A percentile compares a stretch with the other conserved stretches of the same genome.
phyloP scores from a whole-genome alignment of 2,329 filamentous ascomycete species.

The Neofusicoccum sp. region DNA sequence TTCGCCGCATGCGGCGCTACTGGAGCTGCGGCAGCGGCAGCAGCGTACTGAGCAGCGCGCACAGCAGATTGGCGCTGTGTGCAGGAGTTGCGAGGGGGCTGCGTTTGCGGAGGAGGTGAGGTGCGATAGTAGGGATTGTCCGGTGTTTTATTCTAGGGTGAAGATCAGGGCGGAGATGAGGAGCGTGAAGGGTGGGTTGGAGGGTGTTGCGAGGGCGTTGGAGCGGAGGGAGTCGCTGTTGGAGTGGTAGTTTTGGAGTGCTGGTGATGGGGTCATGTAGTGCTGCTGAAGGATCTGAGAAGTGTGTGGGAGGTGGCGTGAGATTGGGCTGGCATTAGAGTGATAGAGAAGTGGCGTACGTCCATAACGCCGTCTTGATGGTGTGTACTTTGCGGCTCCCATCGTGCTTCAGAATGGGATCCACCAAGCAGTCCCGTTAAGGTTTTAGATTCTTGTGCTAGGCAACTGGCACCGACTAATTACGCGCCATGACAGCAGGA shows the following conservation, averaged over 20 bases:
- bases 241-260: conserved; percentile 9
- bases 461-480: too few species aligned
- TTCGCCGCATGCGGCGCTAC: conserved; percentile 62
- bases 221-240: conserved; percentile 26
- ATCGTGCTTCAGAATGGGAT: too few species aligned
- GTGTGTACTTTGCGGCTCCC: too few species aligned
- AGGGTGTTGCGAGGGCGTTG: conserved; percentile 32
- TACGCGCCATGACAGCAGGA: too few species aligned
- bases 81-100: conserved; percentile 76
- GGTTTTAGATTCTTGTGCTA: too few species aligned
- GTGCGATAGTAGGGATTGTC: conserved; percentile 90
- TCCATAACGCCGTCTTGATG: too few species aligned
- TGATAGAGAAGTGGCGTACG: too few species aligned
- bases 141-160: conserved; percentile 81
- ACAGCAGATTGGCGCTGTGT: conserved; percentile 68
- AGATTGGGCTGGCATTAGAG: not conserved
- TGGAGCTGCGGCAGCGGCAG: conserved; percentile 65
- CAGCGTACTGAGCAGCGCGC: conserved; percentile 65
- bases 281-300: not conserved
- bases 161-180: conserved; percentile 53
- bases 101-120: conserved; percentile 74
- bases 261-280: not conserved
- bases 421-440: too few species aligned
- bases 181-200: conserved; percentile 30
- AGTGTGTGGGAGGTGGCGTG: not conserved